Evolutionary conservation across 1,284 basidiomycete genomes (phyloP).

Genomic region (Ceratobasidium sp.): DNA sequence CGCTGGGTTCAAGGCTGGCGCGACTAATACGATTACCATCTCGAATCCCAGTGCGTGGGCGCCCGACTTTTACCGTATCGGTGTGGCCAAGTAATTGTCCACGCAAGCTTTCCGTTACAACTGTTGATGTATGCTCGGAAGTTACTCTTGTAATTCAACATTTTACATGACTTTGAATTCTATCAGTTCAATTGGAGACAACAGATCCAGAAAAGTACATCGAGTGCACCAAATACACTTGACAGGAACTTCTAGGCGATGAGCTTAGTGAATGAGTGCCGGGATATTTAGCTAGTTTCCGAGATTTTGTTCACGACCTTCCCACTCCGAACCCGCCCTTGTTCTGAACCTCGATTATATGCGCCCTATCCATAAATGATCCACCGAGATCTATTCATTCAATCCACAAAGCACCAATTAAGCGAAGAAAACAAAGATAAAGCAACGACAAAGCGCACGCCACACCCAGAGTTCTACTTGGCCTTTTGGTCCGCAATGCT

Average conservation of each 20-base stretch:
- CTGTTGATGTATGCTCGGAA: no score
- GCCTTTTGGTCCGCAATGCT: constrained; percentile 48
- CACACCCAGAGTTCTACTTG: constrained; percentile 13
- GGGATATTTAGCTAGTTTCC: no score
- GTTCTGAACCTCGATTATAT: constrained; percentile 7
- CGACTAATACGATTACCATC: constrained; percentile 56
- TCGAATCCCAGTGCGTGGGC: constrained; percentile 54
- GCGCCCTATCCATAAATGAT: constrained; percentile 8
- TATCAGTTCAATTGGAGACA: no score
- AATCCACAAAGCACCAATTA: constrained; percentile 25
- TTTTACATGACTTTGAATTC: no score
- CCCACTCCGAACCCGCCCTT: no score
- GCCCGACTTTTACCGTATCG: constrained; percentile 57
- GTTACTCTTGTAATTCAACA: no score
- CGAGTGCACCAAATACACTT: no score
- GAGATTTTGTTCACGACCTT: no score
- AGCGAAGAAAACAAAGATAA: constrained; percentile 11
- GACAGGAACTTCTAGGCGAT: no score
- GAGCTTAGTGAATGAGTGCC: no score
- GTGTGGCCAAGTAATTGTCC: constrained; percentile 48
- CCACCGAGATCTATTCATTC: constrained; percentile 27
- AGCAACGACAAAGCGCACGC: background rate
- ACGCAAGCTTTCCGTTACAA: no score
- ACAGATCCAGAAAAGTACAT: no score
- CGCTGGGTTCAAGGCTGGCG: constrained; percentile 56